Evolutionary conservation across 164 flowering plant genomes (phyloP).

Genomic region (Macadamia integrifolia): DNA sequence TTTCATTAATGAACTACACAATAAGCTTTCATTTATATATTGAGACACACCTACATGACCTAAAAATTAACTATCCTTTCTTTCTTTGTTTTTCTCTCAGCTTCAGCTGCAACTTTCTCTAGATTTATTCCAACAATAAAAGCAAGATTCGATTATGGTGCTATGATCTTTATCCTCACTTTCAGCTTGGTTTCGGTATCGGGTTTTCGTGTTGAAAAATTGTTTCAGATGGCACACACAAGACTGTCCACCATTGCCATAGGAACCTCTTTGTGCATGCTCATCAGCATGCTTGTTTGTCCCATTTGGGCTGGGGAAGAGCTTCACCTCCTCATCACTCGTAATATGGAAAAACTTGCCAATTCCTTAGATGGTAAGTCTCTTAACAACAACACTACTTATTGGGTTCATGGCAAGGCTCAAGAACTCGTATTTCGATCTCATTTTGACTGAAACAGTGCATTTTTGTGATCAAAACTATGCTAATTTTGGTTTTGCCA

Average conservation of each 20-base stretch:
- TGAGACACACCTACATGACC: not conserved
- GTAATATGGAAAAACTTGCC: slow-evolving; percentile 68
- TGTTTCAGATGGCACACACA: slow-evolving; percentile 47
- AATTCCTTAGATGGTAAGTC: slow-evolving; percentile 58
- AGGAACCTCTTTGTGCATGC: slow-evolving; percentile 55
- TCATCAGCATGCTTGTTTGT: slow-evolving; percentile 44
- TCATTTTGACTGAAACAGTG: too few species aligned
- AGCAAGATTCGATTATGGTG: slow-evolving; percentile 70
- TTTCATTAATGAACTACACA: not conserved
- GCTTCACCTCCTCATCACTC: slow-evolving; percentile 41
- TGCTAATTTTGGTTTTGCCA: too few species aligned
- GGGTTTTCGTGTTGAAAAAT: slow-evolving; percentile 57
- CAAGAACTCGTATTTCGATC: too few species aligned
- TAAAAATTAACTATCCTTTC: not conserved
- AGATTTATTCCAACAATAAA: slow-evolving; percentile 70
- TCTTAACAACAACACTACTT: not conserved
- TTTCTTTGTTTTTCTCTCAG: slow-evolving; percentile 28
- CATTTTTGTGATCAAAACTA: too few species aligned
- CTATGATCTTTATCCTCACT: slow-evolving; percentile 71
- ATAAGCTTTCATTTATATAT: too few species aligned
- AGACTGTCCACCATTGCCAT: slow-evolving; percentile 65
- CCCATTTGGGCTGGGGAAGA: slow-evolving; percentile 85
- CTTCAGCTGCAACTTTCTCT: slow-evolving; percentile 64
- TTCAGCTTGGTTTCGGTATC: slow-evolving; percentile 76
- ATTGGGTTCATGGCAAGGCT: too few species aligned